Evolutionary conservation across 768 basidiomycete species (phyloP).

Genomic region (Calocybe cyanea): DNA sequence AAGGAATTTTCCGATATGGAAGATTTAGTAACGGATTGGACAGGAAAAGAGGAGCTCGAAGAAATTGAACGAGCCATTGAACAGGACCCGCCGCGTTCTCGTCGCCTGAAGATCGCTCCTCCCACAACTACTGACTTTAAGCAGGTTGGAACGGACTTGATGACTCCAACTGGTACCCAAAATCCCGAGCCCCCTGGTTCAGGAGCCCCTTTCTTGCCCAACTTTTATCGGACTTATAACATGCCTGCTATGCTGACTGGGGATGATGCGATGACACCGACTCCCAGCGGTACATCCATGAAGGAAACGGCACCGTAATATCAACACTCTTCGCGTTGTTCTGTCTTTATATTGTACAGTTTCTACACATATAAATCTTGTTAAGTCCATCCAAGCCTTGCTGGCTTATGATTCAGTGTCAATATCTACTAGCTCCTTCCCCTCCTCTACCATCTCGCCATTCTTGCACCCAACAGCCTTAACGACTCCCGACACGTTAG

Average conservation of each 20-base stretch:
- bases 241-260: slow-evolving; percentile 38
- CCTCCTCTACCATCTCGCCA: slow-evolving; percentile 92
- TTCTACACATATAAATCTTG: neutral
- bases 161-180: slow-evolving; percentile 50
- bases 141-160: slow-evolving; percentile 14
- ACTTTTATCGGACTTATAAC: slow-evolving; percentile 28
- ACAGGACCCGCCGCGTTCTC: slow-evolving; percentile 34
- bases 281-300: slow-evolving; percentile 22
- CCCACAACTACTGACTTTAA: slow-evolving; percentile 18
- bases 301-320: neutral
- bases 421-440: slow-evolving; percentile 71
- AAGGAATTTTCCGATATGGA: slow-evolving; percentile 59
- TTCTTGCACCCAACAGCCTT: slow-evolving; percentile 70
- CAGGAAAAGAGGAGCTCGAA: slow-evolving; percentile 59
- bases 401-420: slow-evolving; percentile 32
- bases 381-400: neutral
- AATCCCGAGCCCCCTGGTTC: slow-evolving; percentile 57
- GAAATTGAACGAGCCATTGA: slow-evolving; percentile 53
- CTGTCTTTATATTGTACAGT: neutral
- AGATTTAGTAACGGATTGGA: slow-evolving; percentile 48
- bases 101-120: slow-evolving; percentile 25
- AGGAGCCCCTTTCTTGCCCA: slow-evolving; percentile 48
- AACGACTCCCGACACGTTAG: slow-evolving; percentile 65
- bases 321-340: neutral
- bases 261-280: slow-evolving; percentile 44